phyloP scores from a whole-genome alignment of 1,139 yeast species.

The Nadsonia starkeyi-henricii region DNA sequence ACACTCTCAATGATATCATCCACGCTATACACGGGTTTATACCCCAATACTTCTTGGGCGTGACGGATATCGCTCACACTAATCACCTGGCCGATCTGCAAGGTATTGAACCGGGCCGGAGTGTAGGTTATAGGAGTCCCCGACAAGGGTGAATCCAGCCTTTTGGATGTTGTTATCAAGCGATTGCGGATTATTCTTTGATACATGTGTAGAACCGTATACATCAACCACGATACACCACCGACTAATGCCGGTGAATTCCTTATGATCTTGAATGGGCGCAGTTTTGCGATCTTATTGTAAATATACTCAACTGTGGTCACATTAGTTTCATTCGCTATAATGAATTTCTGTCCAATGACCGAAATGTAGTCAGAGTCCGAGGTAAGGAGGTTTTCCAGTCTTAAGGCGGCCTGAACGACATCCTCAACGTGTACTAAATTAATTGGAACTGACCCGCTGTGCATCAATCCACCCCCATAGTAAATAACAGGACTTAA shows the following conservation, averaged over 20 bases:
- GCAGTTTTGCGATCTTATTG: neutral
- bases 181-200: neutral
- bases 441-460: neutral
- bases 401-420: neutral
- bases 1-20: neutral
- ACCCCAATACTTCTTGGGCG: neutral
- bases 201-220: neutral
- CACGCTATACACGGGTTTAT: neutral
- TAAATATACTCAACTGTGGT: neutral
- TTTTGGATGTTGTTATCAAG: neutral
- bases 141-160: neutral
- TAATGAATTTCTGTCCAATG: neutral
- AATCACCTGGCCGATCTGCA: neutral
- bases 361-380: too few species aligned
- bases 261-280: neutral
- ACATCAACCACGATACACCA: neutral
- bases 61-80: neutral
- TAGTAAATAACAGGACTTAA: neutral
- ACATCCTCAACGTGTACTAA: neutral
- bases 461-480: neutral
- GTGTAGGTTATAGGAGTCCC: neutral
- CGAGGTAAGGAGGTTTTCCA: neutral
- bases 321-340: neutral
- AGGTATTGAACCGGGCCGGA: neutral
- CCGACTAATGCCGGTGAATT: neutral